Percentiles rank a stretch among this genome's conserved stretches.
Evolutionary conservation across 805 yeast genomes (phyloP).

Genomic region (Metschnikowia noctiluminum): DNA sequence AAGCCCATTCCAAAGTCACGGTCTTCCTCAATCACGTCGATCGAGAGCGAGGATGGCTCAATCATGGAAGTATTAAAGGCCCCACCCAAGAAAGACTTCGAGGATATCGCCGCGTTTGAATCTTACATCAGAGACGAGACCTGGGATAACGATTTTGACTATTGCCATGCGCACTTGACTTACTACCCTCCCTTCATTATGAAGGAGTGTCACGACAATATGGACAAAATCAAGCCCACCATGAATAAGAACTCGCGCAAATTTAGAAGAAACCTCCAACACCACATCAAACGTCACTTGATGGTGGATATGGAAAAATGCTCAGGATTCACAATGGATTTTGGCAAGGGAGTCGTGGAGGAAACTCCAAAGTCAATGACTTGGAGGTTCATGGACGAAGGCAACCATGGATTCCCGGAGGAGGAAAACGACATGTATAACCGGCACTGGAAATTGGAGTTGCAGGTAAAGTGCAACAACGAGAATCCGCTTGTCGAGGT

Average conservation of each 20-base stretch:
- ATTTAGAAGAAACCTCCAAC: constrained; percentile 70
- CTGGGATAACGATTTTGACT: constrained; percentile 72
- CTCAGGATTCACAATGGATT: constrained; percentile 55
- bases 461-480: constrained; percentile 64
- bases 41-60: constrained; percentile 32
- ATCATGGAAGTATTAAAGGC: constrained; percentile 29
- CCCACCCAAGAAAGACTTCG: constrained; percentile 52
- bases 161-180: constrained; percentile 60
- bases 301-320: constrained; percentile 61
- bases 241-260: constrained; percentile 69
- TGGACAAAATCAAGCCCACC: constrained; percentile 68
- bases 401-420: constrained; percentile 52
- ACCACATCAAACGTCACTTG: constrained; percentile 69
- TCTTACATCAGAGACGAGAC: constrained; percentile 65
- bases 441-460: constrained; percentile 62
- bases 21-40: constrained; percentile 35
- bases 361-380: constrained; percentile 50
- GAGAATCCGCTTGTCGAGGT: constrained; percentile 66
- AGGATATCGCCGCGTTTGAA: constrained; percentile 60
- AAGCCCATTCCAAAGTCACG: constrained; percentile 38
- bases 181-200: constrained; percentile 75
- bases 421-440: constrained; percentile 43
- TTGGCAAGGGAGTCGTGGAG: constrained; percentile 46
- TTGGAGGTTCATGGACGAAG: constrained; percentile 61
- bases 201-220: constrained; percentile 62